Evolutionary conservation across 176 grass and related monocot genomes (phyloP).

Genomic region (Elaeis guineensis): DNA sequence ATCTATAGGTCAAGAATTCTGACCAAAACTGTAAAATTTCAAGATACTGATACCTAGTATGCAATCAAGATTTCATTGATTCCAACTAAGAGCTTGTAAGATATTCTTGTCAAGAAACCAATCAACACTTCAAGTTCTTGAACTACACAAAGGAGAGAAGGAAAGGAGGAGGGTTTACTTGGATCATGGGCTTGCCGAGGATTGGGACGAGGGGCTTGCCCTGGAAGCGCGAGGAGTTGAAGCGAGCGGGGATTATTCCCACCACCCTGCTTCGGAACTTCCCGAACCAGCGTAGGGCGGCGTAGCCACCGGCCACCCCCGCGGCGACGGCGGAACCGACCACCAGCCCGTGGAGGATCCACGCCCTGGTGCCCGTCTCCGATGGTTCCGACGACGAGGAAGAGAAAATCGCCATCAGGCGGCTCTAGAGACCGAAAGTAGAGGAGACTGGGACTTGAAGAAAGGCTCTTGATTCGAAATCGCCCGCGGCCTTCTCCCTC

Average conservation of each 20-base stretch:
- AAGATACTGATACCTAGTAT: no score
- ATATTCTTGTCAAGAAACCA: no score
- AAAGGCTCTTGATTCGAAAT: no score
- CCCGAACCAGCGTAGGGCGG: background rate
- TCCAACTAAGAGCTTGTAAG: no score
- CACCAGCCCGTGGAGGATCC: constrained; percentile 2
- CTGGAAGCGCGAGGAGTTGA: constrained; percentile 14
- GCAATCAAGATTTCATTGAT: no score
- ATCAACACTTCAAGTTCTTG: no score
- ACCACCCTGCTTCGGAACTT: constrained; percentile 10
- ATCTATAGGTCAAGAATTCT: no score
- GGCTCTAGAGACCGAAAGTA: no score
- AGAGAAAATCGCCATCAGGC: background rate
- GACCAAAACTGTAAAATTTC: no score
- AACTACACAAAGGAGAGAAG: background rate
- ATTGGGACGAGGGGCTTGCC: constrained; percentile 11
- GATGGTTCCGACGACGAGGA: background rate
- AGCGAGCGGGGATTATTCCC: constrained; percentile 14
- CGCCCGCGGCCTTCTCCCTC: no score
- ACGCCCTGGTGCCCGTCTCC: background rate
- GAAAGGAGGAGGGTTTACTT: background rate
- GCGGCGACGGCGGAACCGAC: background rate
- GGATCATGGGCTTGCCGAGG: constrained; percentile 22
- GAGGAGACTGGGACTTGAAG: no score
- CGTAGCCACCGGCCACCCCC: background rate